Evolutionary conservation across 352 stramenopile genomes (phyloP).

Genomic region (Phytophthora uliginosa): DNA sequence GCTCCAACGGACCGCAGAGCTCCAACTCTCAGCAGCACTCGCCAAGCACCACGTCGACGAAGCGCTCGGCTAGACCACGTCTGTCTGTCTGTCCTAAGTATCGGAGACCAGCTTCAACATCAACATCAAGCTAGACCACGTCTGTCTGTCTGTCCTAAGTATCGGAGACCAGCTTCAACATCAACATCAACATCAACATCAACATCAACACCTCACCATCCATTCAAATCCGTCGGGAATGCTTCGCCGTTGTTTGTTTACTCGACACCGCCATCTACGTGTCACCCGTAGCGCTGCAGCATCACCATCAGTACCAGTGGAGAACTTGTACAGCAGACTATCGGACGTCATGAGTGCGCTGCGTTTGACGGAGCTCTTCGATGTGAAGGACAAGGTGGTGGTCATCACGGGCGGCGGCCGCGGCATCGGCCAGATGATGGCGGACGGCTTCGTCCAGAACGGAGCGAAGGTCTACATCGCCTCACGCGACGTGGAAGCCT

Average conservation of each 20-base stretch:
- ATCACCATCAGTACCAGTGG: background rate
- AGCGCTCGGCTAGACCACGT: background rate
- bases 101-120: background rate
- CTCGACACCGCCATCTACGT: background rate
- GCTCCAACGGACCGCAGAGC: constrained; percentile 62
- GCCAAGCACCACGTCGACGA: constrained; percentile 13
- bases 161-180: background rate
- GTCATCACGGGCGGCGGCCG: constrained; percentile 94
- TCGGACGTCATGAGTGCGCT: constrained; percentile 17
- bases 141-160: background rate
- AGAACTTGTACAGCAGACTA: background rate
- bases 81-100: background rate
- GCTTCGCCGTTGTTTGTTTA: background rate
- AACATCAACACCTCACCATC: background rate
- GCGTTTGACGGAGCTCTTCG: constrained; percentile 23
- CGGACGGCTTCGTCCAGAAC: constrained; percentile 93
- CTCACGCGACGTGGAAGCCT: constrained; percentile 86
- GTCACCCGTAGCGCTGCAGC: background rate
- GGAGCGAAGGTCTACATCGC: constrained; percentile 96
- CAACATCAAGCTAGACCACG: background rate
- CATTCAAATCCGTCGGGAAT: constrained; percentile 6
- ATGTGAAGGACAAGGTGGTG: constrained; percentile 78
- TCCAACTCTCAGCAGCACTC: constrained; percentile 55
- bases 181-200: background rate
- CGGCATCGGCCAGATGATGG: constrained; percentile 96